Conservation (phyloP, 257 asterid species). For the Anisodus acutangulus region DNA sequence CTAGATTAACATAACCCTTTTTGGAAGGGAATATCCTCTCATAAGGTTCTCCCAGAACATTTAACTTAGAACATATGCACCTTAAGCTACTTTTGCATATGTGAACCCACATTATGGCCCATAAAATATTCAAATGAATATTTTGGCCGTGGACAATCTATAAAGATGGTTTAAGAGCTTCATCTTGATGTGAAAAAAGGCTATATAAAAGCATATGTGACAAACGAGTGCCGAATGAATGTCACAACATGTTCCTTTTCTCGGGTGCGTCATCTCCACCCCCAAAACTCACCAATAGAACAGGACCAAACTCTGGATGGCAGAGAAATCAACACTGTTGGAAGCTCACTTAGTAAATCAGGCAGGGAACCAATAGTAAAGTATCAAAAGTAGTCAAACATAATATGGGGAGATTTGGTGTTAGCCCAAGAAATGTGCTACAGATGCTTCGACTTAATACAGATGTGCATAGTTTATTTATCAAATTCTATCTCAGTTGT, state of each 20-base stretch:
- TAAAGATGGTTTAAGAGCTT: conserved; percentile 2
- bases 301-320: background rate
- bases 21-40: conserved; percentile 4
- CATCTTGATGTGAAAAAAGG: conserved; percentile 12
- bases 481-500: background rate
- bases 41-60: background rate
- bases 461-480: background rate
- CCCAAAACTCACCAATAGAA: conserved; percentile 19
- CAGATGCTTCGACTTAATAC: background rate
- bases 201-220: background rate
- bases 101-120: background rate
- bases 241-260: background rate
- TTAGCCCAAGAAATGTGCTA: conserved; percentile 8
- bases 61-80: background rate
- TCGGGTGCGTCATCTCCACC: conserved; percentile 6
- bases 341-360: background rate
- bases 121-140: background rate
- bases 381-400: background rate
- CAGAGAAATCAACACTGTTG: background rate
- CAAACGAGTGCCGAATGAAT: background rate
- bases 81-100: background rate
- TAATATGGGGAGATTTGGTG: background rate
- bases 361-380: background rate
- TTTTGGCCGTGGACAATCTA: background rate
- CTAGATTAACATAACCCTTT: background rate